A percentile compares a stretch with the other conserved stretches of the same genome.
These are phyloP conservation scores for Talaromyces trachyspermus DNA, from an alignment of 495 filamentous ascomycete species.

Conservation along the genomic window DNA sequence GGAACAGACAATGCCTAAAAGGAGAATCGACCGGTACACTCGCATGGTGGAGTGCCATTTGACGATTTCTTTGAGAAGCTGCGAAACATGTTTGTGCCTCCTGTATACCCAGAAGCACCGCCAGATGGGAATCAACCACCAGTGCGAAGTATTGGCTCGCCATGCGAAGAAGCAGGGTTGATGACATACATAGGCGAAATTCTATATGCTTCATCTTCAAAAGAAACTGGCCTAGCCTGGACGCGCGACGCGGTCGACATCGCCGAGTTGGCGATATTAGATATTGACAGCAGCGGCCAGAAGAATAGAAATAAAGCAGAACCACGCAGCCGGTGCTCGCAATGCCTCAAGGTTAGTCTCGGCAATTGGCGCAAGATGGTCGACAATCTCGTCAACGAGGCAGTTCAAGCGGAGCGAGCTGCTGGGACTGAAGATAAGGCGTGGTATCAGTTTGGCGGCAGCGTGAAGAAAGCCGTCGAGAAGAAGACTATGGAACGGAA, in stretches of 20 bases:
- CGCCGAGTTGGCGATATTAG: slow-evolving; percentile 47
- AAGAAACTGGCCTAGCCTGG: slow-evolving; percentile 71
- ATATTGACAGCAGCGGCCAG: slow-evolving; percentile 16
- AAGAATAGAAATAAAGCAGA: slow-evolving; percentile 29
- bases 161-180: slow-evolving; percentile 77
- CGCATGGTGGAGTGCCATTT: too few relatives aligned
- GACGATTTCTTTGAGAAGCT: slow-evolving; percentile 13
- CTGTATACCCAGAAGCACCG: slow-evolving; percentile 56
- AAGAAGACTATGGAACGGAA: slow-evolving; percentile 24
- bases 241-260: slow-evolving; percentile 74
- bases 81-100: slow-evolving; percentile 37
- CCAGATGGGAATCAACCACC: slow-evolving; percentile 60
- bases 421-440: slow-evolving; percentile 30
- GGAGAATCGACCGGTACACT: too few relatives aligned
- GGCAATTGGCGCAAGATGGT: slow-evolving; percentile 74
- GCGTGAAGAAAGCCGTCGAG: slow-evolving; percentile 15
- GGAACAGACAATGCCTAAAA: too few relatives aligned
- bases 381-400: slow-evolving; percentile 40
- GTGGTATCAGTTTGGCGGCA: slow-evolving; percentile 48
- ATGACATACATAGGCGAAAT: slow-evolving; percentile 94
- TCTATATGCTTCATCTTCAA: slow-evolving; percentile 59
- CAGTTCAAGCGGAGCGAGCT: slow-evolving; percentile 38
- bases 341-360: slow-evolving; percentile 65
- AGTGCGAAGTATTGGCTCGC: slow-evolving; percentile 47
- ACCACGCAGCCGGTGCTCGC: slow-evolving; percentile 51